These are phyloP conservation scores for Chlamydomonas schloesseri DNA, from an alignment of 139 green algal genomes.

Conservation along the genomic window DNA sequence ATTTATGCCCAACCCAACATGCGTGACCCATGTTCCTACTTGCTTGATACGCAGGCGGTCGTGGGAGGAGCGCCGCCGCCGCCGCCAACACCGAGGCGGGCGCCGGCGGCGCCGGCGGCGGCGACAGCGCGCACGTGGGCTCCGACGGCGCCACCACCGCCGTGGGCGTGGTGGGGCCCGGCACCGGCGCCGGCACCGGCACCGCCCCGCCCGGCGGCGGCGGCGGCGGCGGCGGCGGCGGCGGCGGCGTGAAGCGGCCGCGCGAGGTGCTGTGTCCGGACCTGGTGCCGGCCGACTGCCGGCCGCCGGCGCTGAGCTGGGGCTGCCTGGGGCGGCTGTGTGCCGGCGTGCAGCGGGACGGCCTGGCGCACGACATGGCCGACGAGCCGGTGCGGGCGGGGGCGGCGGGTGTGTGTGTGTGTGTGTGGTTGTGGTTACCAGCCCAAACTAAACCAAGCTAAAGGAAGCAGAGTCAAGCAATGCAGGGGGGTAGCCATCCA, in stretches of 20 bases:
- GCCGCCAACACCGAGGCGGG: too few species aligned
- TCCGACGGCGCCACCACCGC: neutral
- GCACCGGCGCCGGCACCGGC: neutral
- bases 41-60: too few species aligned
- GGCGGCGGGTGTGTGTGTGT: neutral
- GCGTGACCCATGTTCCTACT: too few species aligned
- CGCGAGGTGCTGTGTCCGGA: constrained; percentile 15
- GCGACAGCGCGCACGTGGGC: neutral
- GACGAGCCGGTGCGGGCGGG: constrained; percentile 51
- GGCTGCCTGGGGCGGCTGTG: constrained; percentile 52
- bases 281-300: constrained; percentile 37
- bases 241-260: neutral
- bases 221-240: neutral
- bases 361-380: constrained; percentile 46
- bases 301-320: constrained; percentile 42
- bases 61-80: neutral
- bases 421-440: neutral
- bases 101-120: too few species aligned
- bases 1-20: too few species aligned
- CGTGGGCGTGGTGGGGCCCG: neutral
- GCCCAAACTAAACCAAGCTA: neutral
- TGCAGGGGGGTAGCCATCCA: too few species aligned
- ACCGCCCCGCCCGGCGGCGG: neutral
- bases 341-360: constrained; percentile 48
- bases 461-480: too few species aligned